These are phyloP conservation scores for Mallotus japonicus DNA, from an alignment of 441 rosid genomes.

Conservation along the genomic window DNA sequence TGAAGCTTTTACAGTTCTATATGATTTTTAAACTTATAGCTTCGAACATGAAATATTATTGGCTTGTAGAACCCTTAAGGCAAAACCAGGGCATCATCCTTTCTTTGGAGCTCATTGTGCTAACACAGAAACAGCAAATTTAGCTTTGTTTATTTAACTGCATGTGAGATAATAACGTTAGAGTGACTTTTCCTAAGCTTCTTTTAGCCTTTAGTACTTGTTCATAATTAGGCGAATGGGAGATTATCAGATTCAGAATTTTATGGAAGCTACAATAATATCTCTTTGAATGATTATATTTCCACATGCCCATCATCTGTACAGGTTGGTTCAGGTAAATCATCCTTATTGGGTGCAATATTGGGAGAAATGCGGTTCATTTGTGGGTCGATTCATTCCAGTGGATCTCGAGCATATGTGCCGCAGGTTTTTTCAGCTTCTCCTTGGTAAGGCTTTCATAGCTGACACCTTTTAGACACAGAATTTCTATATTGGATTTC, in stretches of 20 bases:
- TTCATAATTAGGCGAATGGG: background rate
- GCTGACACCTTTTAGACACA: conserved; percentile 22
- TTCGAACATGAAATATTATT: background rate
- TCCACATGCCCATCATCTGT: conserved; percentile 20
- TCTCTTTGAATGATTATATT: conserved; percentile 10
- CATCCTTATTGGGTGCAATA: conserved; percentile 74
- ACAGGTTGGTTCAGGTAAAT: conserved; percentile 98
- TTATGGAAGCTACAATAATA: background rate
- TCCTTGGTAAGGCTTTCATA: conserved; percentile 18
- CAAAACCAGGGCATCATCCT: background rate
- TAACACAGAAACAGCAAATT: conserved; percentile 3
- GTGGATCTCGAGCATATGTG: conserved; percentile 75
- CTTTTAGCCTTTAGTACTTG: background rate
- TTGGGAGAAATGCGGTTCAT: conserved; percentile 70
- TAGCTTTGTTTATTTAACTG: background rate
- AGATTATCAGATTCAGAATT: no score
- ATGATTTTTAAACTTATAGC: background rate
- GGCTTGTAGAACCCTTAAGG: background rate
- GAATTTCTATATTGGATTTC: conserved; percentile 19
- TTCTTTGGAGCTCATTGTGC: background rate
- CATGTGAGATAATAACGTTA: background rate
- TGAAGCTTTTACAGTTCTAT: conserved; percentile 8
- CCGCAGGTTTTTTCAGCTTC: conserved; percentile 66
- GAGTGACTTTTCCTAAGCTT: background rate
- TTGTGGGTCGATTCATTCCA: conserved; percentile 55